These are phyloP conservation scores for Lipomyces mesembrius DNA, from an alignment of 805 yeast species.

Conservation along the genomic window DNA sequence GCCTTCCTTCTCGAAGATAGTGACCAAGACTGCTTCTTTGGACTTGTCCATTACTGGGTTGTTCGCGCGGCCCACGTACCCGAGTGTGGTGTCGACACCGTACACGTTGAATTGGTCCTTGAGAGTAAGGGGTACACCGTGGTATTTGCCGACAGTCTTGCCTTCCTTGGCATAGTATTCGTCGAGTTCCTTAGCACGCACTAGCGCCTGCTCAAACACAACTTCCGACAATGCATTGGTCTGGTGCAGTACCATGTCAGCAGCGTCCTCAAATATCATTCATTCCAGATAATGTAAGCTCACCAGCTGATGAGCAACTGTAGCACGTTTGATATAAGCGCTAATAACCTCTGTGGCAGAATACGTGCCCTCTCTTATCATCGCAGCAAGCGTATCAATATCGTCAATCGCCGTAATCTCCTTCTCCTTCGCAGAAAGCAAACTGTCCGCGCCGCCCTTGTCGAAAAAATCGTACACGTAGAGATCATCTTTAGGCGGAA, in stretches of 20 bases:
- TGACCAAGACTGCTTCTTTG: slow-evolving; percentile 55
- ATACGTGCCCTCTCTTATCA: slow-evolving; percentile 45
- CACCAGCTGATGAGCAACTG: slow-evolving; percentile 37
- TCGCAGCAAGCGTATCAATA: slow-evolving; percentile 32
- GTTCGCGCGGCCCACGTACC: slow-evolving; percentile 38
- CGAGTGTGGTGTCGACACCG: slow-evolving; percentile 58
- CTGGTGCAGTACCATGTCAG: slow-evolving; percentile 7
- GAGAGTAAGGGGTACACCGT: slow-evolving; percentile 69
- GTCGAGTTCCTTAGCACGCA: slow-evolving; percentile 61
- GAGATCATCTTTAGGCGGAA: slow-evolving; percentile 36
- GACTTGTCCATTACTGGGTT: slow-evolving; percentile 50
- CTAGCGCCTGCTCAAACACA: slow-evolving; percentile 63
- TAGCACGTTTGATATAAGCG: slow-evolving; percentile 47
- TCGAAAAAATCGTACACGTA: slow-evolving; percentile 38
- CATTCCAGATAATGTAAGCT: neutral
- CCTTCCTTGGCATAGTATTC: slow-evolving; percentile 53
- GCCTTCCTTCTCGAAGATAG: slow-evolving; percentile 55
- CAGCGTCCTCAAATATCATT: neutral
- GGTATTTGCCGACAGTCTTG: slow-evolving; percentile 64
- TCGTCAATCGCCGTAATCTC: slow-evolving; percentile 41
- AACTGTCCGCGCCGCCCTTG: slow-evolving; percentile 31
- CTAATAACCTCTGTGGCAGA: slow-evolving; percentile 53
- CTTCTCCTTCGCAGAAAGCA: slow-evolving; percentile 38
- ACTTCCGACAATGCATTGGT: slow-evolving; percentile 46
- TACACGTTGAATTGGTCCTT: slow-evolving; percentile 66